phyloP scores from a whole-genome alignment of 2,329 filamentous ascomycete species.

The Pyricularia sp. region DNA sequence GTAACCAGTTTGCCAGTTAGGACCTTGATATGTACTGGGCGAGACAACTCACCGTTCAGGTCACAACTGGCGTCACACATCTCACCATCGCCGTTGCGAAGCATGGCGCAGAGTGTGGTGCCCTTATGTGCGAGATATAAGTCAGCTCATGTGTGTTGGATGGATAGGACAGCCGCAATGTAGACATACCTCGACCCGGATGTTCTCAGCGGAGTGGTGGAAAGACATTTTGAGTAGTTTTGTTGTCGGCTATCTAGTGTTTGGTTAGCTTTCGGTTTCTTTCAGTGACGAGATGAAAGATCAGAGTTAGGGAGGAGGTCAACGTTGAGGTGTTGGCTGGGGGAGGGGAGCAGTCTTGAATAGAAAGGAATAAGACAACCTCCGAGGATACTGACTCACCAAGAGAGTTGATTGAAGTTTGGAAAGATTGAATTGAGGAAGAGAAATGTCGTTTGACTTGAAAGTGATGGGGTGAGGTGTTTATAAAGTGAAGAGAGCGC shows the following conservation, averaged over 20 bases:
- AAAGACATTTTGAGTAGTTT: conserved; percentile 3
- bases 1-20: background rate
- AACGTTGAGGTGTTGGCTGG: background rate
- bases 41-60: background rate
- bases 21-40: background rate
- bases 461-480: background rate
- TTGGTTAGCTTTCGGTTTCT: background rate
- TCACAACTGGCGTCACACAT: background rate
- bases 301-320: background rate
- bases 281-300: background rate
- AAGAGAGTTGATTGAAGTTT: background rate
- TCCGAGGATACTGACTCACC: background rate
- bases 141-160: background rate
- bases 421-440: background rate
- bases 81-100: background rate
- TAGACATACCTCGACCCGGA: background rate
- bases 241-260: background rate
- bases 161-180: background rate
- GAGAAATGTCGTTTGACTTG: background rate
- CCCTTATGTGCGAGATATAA: background rate
- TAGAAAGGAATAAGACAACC: background rate
- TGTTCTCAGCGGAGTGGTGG: background rate
- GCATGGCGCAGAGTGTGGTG: background rate
- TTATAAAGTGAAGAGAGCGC: background rate
- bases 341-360: background rate